A percentile compares a stretch with the other conserved stretches of the same genome.
Evolutionary conservation across 257 asterid genomes (phyloP).

Genomic region (Lithospermum erythrorhizon): DNA sequence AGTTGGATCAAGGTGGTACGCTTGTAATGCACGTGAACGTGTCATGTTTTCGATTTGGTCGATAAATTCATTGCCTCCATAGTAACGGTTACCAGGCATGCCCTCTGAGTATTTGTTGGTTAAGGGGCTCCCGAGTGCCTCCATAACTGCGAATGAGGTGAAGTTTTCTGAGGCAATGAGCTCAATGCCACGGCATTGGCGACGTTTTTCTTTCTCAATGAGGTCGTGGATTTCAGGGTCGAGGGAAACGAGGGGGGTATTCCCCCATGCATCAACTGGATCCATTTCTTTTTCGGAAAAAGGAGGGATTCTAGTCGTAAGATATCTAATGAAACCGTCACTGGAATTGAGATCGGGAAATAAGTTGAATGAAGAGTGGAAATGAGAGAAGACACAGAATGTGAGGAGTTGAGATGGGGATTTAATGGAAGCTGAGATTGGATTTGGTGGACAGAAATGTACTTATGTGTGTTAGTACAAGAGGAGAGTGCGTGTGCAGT

Average conservation of each 20-base stretch:
- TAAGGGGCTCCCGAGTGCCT: constrained; percentile 33
- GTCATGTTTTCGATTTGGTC: constrained; percentile 37
- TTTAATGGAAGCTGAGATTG: too few relatives aligned
- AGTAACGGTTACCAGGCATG: constrained; percentile 39
- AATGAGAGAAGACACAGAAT: too few relatives aligned
- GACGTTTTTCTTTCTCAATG: constrained; percentile 38
- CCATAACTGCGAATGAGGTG: constrained; percentile 40
- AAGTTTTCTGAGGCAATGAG: constrained; percentile 41
- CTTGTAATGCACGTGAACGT: constrained; percentile 29
- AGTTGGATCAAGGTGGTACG: constrained; percentile 31
- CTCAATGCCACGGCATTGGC: constrained; percentile 40
- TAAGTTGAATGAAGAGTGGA: too few relatives aligned
- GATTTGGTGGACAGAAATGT: too few relatives aligned
- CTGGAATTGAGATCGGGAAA: too few relatives aligned
- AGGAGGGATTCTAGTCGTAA: too few relatives aligned
- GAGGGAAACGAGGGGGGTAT: constrained; percentile 22
- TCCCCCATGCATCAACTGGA: constrained; percentile 35
- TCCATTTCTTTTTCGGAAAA: constrained; percentile 15
- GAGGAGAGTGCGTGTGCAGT: too few relatives aligned
- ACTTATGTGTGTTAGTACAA: too few relatives aligned
- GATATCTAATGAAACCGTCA: too few relatives aligned
- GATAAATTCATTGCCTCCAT: constrained; percentile 36
- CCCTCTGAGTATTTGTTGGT: constrained; percentile 42
- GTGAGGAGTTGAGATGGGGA: too few relatives aligned
- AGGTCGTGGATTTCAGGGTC: constrained; percentile 45